These are phyloP conservation scores for Apophysomyces elegans DNA, from an alignment of 371 early-diverging fungal species.

Conservation along the genomic window DNA sequence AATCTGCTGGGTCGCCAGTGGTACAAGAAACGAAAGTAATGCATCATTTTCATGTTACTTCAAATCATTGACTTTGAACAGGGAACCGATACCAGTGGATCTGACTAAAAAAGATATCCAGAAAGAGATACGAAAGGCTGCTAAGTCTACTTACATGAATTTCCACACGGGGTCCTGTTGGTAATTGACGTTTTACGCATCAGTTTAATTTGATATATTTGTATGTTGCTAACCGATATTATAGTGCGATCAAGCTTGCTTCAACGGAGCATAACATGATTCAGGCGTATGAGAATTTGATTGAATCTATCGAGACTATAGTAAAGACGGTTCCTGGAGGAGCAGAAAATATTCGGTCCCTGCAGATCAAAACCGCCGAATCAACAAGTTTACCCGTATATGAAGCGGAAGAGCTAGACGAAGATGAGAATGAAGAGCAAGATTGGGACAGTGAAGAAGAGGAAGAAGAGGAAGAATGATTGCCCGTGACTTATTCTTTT, in stretches of 20 bases:
- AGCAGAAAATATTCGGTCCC: slow-evolving; percentile 77
- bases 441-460: slow-evolving; percentile 34
- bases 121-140: slow-evolving; percentile 72
- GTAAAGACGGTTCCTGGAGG: slow-evolving; percentile 70
- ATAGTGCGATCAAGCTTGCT: slow-evolving; percentile 77
- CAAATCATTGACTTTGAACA: slow-evolving; percentile 20
- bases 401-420: slow-evolving; percentile 35
- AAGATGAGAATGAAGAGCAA: slow-evolving; percentile 30
- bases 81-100: slow-evolving; percentile 82
- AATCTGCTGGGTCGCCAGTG: slow-evolving; percentile 86
- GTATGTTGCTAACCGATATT: not conserved
- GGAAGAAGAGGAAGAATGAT: slow-evolving; percentile 6
- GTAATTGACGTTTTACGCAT: slow-evolving; percentile 32
- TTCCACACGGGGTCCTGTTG: slow-evolving; percentile 71
- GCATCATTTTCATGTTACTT: not conserved
- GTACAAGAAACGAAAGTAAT: slow-evolving; percentile 86
- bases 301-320: slow-evolving; percentile 60
- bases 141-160: slow-evolving; percentile 80
- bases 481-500: not conserved
- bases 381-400: slow-evolving; percentile 85
- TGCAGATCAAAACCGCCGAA: slow-evolving; percentile 80
- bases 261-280: slow-evolving; percentile 57
- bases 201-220: not conserved
- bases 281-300: slow-evolving; percentile 80
- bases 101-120: slow-evolving; percentile 65